Conservation (phyloP, 345 rosid species). For the Lepidium aucheri region DNA sequence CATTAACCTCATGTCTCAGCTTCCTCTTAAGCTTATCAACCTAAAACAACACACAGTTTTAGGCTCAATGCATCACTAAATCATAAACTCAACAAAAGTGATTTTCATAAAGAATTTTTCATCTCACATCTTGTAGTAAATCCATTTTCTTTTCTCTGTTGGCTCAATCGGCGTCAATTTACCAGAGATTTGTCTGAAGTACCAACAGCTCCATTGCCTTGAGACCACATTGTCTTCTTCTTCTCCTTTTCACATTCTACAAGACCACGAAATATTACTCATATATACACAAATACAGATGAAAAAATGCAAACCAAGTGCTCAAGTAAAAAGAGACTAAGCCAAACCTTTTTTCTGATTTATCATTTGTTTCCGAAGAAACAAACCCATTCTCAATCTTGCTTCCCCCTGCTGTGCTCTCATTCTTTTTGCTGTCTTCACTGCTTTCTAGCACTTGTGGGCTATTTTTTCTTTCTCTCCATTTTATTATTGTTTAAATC, state of each 20-base stretch:
- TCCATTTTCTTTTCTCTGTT: too few relatives aligned
- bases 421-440: too few relatives aligned
- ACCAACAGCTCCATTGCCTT: constrained; percentile 30
- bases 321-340: not conserved
- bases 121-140: too few relatives aligned
- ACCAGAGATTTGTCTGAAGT: too few relatives aligned
- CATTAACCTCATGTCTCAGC: constrained; percentile 93
- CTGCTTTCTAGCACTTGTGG: constrained; percentile 9
- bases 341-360: too few relatives aligned
- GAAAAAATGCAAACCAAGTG: not conserved
- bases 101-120: not conserved
- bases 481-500: constrained; percentile 28
- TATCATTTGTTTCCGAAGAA: too few relatives aligned
- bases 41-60: constrained; percentile 23
- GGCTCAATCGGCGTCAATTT: too few relatives aligned
- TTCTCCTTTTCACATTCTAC: constrained; percentile 24
- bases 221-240: constrained; percentile 49
- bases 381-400: too few relatives aligned
- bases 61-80: not conserved
- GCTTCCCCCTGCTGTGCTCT: too few relatives aligned
- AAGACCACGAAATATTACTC: constrained; percentile 15
- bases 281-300: constrained; percentile 8
- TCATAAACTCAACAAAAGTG: not conserved
- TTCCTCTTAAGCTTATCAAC: constrained; percentile 92
- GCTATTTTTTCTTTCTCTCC: constrained; percentile 27